Conservation (phyloP, 148 eudicot genomes). For the Chenopodium album region DNA sequence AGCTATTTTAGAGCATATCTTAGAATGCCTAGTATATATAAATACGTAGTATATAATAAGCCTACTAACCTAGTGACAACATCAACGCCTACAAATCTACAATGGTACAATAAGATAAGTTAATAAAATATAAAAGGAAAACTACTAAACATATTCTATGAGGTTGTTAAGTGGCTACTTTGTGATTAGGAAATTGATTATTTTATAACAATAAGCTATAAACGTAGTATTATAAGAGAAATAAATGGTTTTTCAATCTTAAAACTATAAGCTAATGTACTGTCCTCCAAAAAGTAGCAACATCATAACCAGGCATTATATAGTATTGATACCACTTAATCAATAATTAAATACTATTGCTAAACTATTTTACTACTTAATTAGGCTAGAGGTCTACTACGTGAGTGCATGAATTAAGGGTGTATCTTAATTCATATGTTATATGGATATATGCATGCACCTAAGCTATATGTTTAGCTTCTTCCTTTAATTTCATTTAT, state of each 20-base stretch:
- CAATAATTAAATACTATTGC: neutral
- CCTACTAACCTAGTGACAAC: neutral
- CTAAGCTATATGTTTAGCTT: no score
- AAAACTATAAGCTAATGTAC: neutral
- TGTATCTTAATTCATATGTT: neutral
- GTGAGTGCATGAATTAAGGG: conserved; percentile 8
- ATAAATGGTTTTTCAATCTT: neutral
- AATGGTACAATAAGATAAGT: neutral
- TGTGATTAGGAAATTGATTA: neutral
- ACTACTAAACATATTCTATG: neutral
- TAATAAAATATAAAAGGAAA: neutral
- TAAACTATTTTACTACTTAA: neutral
- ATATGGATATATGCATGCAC: neutral
- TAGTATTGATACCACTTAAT: neutral
- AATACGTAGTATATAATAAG: no score
- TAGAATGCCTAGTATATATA: neutral
- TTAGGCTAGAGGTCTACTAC: conserved; percentile 8
- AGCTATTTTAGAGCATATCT: conserved; percentile 17
- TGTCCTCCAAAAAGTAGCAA: neutral
- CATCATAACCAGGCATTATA: neutral
- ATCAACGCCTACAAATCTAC: conserved; percentile 1
- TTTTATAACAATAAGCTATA: neutral
- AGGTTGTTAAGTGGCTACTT: conserved; percentile 12
- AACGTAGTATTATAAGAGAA: neutral
- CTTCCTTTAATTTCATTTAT: no score